These are phyloP conservation scores for Castanospermum australe DNA, from an alignment of 306 rosid genomes.

Conservation along the genomic window DNA sequence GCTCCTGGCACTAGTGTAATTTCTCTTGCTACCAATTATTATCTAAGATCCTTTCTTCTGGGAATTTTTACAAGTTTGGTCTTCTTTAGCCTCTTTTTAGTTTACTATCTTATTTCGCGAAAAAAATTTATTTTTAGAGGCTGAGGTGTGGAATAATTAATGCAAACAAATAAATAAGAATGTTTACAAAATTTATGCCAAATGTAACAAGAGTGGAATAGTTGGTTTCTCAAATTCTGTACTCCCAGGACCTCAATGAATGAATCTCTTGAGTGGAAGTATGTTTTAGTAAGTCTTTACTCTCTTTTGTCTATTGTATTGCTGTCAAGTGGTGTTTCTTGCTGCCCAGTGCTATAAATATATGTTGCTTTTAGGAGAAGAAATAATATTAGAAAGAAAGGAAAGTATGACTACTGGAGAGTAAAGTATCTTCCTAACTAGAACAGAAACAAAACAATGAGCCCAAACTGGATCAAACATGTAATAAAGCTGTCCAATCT, in stretches of 20 bases:
- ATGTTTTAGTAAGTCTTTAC: neutral
- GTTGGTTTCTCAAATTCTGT: neutral
- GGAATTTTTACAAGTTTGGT: neutral
- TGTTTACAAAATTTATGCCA: neutral
- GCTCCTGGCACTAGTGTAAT: constrained; percentile 82
- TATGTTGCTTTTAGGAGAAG: no score
- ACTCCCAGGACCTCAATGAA: neutral
- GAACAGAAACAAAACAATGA: no score
- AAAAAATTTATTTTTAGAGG: neutral
- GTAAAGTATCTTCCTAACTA: no score
- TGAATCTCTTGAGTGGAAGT: neutral
- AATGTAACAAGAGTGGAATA: neutral
- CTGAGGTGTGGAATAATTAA: neutral
- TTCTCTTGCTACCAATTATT: constrained; percentile 16
- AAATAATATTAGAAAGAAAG: no score
- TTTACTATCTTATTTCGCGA: neutral
- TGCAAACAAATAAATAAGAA: neutral
- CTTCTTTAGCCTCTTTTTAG: neutral
- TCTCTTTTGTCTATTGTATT: neutral
- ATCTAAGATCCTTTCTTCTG: neutral
- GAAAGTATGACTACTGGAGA: no score
- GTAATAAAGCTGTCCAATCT: no score
- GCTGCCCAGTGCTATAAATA: no score
- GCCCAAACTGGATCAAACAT: no score
- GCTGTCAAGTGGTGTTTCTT: neutral